Percentiles rank a stretch among this genome's conserved stretches.
phyloP scores from a whole-genome alignment of 331 rosid species.

The Saraca asoca region DNA sequence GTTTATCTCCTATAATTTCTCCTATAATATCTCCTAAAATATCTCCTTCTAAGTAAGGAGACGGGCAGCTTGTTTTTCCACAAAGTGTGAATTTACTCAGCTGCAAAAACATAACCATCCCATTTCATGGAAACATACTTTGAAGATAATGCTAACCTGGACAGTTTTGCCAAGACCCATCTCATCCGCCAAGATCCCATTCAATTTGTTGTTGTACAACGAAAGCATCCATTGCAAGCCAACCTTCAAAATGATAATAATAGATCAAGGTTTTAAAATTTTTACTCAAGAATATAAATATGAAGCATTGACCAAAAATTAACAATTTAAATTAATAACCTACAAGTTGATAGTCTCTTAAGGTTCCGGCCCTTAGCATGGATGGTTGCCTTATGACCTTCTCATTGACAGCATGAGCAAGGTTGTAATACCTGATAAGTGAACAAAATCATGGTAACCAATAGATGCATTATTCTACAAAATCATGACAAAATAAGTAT shows the following conservation, averaged over 20 bases:
- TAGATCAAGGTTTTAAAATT: constrained; percentile 17
- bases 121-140: constrained; percentile 23
- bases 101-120: constrained; percentile 28
- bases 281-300: constrained; percentile 23
- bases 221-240: constrained; percentile 99
- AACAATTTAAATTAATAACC: constrained; percentile 48
- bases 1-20: no score
- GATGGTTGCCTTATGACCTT: constrained; percentile 84
- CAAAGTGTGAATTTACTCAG: constrained; percentile 2
- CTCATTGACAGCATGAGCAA: constrained; percentile 99
- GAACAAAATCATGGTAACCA: constrained; percentile 34
- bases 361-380: constrained; percentile 87
- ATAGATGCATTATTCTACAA: constrained; percentile 18
- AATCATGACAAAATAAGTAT: constrained; percentile 24
- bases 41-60: no score
- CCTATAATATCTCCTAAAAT: no score
- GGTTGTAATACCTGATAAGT: constrained; percentile 79
- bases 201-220: constrained; percentile 94
- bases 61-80: no score
- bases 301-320: constrained; percentile 18
- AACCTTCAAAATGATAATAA: constrained; percentile 55
- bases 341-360: constrained; percentile 99
- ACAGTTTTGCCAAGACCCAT: constrained; percentile 99
- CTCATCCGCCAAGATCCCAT: constrained; percentile 98
- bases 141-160: constrained; percentile 52